Percentiles rank a stretch among this genome's conserved stretches.
phyloP scores from a whole-genome alignment of 495 filamentous ascomycete species.

The Astrocystis sublimbata region DNA sequence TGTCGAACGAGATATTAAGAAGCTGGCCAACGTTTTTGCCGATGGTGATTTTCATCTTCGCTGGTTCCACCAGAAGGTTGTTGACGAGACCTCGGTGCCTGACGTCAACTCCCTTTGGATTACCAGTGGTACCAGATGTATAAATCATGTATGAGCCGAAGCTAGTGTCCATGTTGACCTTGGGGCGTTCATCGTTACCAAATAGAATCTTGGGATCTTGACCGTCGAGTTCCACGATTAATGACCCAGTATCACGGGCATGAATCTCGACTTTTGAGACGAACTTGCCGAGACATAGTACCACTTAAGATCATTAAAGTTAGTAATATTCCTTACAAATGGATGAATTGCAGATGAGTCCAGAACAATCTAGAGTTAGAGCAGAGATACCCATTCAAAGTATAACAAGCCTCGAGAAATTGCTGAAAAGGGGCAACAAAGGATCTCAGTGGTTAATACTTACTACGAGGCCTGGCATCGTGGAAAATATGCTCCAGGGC shows the following conservation, averaged over 20 bases:
- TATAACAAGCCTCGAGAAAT: too few species aligned
- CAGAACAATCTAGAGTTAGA: too few species aligned
- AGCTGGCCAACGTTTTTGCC: constrained; percentile 41
- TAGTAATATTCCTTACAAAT: too few species aligned
- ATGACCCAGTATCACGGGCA: not conserved
- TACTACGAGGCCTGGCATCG: constrained; percentile 26
- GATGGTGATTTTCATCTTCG: constrained; percentile 34
- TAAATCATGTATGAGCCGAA: constrained; percentile 46
- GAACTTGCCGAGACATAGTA: constrained; percentile 24
- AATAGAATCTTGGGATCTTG: not conserved
- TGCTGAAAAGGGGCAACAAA: too few species aligned
- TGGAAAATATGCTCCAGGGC: constrained; percentile 34
- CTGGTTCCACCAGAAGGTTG: constrained; percentile 32
- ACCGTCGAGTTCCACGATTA: constrained; percentile 22
- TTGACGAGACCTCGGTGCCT: constrained; percentile 38
- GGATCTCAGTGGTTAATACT: too few species aligned
- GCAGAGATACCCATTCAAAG: too few species aligned
- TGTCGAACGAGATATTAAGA: constrained; percentile 44
- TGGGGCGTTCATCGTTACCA: constrained; percentile 24
- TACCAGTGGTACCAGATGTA: constrained; percentile 45
- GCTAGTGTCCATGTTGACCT: constrained; percentile 24
- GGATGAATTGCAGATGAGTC: too few species aligned
- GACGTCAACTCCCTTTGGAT: constrained; percentile 44
- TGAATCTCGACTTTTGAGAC: constrained; percentile 19
- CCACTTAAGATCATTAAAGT: too few species aligned